phyloP scores from a whole-genome alignment of 23 red algal genomes.

The Chondrus crispus region DNA sequence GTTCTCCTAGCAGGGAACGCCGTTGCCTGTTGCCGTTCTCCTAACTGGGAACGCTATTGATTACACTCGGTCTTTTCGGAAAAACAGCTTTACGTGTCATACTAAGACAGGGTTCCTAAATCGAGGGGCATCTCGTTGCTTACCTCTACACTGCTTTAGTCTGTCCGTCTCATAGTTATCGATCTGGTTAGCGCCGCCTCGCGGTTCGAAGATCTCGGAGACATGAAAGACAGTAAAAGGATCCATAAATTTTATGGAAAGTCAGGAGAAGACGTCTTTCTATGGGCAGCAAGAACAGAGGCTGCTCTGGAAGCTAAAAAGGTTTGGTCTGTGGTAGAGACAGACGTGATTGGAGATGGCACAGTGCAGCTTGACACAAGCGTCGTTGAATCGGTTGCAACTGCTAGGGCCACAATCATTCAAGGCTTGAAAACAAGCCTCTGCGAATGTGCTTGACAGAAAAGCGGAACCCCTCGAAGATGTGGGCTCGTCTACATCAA shows the following conservation, averaged over 20 bases:
- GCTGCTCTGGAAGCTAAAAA: not conserved
- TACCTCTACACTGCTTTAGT: no score
- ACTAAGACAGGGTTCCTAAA: no score
- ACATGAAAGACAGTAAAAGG: not conserved
- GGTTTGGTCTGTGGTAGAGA: not conserved
- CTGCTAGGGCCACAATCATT: not conserved
- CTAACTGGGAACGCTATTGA: no score
- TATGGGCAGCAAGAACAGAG: not conserved
- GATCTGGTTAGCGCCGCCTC: no score
- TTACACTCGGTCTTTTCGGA: no score
- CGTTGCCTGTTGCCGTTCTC: no score
- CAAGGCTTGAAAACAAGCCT: not conserved
- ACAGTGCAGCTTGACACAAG: not conserved
- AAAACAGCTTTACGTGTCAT: no score
- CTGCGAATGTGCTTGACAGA: not conserved
- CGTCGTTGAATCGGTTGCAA: not conserved
- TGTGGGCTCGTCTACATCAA: not conserved
- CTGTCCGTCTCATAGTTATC: no score
- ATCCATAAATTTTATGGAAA: not conserved
- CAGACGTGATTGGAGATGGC: not conserved
- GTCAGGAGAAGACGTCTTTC: slow-evolving; percentile 3
- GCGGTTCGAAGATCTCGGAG: no score
- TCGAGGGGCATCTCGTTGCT: no score
- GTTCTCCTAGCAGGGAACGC: no score
- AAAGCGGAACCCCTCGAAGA: not conserved